phyloP scores from a whole-genome alignment of 1,139 yeast genomes.

The Debaryomycetaceae sp. region DNA sequence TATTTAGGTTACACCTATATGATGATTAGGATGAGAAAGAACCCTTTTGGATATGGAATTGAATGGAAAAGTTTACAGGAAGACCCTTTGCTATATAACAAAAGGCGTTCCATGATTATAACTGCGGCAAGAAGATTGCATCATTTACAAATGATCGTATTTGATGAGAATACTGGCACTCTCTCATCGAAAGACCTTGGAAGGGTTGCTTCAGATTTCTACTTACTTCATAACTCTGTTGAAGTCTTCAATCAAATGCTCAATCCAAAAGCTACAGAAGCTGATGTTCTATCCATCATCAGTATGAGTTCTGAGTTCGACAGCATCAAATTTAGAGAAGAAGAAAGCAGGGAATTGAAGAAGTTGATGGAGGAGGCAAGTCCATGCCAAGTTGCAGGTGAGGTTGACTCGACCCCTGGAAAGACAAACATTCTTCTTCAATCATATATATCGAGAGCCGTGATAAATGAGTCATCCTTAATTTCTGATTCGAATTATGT shows the following conservation, averaged over 20 bases:
- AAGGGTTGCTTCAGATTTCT: constrained; percentile 91
- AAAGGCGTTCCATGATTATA: constrained; percentile 71
- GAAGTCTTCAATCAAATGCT: constrained; percentile 86
- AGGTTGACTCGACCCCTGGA: constrained; percentile 71
- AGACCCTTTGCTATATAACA: constrained; percentile 75
- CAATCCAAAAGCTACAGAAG: constrained; percentile 84
- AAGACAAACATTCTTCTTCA: constrained; percentile 88
- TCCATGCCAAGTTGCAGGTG: constrained; percentile 84
- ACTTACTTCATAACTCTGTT: constrained; percentile 76
- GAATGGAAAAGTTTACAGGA: constrained; percentile 80
- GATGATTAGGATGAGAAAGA: constrained; percentile 90
- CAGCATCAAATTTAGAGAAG: constrained; percentile 82
- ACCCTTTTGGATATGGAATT: constrained; percentile 91
- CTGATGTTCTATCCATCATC: constrained; percentile 84
- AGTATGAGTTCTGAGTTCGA: constrained; percentile 95
- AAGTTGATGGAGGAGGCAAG: constrained; percentile 55
- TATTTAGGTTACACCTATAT: constrained; percentile 97
- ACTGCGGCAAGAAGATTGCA: constrained; percentile 82
- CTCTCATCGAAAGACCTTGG: constrained; percentile 88
- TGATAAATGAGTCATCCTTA: constrained; percentile 73
- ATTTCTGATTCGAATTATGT: constrained; percentile 87
- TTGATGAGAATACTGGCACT: constrained; percentile 79
- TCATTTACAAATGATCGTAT: constrained; percentile 85
- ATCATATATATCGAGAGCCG: constrained; percentile 76
- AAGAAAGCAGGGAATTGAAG: constrained; percentile 74